Conservation (phyloP, 2,329 filamentous ascomycete species). For the Venturiaceae sp. region DNA sequence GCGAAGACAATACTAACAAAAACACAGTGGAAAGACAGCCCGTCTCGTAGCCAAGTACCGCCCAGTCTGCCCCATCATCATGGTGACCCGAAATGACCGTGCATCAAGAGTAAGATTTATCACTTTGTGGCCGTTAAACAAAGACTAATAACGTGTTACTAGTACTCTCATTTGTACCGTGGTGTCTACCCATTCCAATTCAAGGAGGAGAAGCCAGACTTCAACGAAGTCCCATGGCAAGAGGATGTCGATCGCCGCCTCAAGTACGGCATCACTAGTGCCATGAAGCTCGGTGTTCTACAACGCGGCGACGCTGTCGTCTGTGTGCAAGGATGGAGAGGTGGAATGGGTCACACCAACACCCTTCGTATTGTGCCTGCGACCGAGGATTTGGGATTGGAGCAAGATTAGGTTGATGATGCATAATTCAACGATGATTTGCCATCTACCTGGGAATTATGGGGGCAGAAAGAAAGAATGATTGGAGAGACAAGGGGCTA, state of each 20-base stretch:
- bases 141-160: constrained; percentile 1
- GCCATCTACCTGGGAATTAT: no score
- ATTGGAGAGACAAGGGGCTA: neutral
- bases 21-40: constrained; percentile 70
- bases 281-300: constrained; percentile 71
- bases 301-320: constrained; percentile 64
- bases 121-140: neutral
- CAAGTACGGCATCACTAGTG: constrained; percentile 90
- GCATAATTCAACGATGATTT: no score
- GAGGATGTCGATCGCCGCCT: constrained; percentile 96
- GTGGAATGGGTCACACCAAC: constrained; percentile 87
- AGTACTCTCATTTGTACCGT: constrained; percentile 89
- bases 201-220: constrained; percentile 88
- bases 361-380: constrained; percentile 49
- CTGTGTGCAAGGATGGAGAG: constrained; percentile 85
- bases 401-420: constrained; percentile 21
- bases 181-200: constrained; percentile 98
- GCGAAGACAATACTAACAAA: constrained; percentile 13
- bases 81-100: constrained; percentile 82
- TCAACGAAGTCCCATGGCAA: constrained; percentile 88
- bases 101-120: constrained; percentile 56
- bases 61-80: constrained; percentile 97
- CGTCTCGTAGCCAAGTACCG: constrained; percentile 97
- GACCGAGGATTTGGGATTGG: constrained; percentile 38
- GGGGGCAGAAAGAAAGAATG: no score